Evolutionary conservation across 768 basidiomycete genomes (phyloP).

Genomic region (Suillus clintonianus): DNA sequence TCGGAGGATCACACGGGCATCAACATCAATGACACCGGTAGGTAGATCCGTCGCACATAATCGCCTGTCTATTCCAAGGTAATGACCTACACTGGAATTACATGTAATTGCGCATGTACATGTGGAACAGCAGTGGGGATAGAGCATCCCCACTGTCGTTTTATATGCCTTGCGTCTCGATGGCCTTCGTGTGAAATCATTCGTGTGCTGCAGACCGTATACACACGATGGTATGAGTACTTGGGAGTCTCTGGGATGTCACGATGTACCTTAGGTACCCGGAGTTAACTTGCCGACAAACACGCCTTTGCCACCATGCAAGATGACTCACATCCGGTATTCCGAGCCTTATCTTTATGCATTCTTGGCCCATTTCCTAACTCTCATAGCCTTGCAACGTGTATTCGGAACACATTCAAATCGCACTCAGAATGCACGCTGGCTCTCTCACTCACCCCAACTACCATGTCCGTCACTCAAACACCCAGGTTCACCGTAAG

Average conservation of each 20-base stretch:
- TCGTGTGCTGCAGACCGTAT: not conserved
- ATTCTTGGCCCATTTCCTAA: not conserved
- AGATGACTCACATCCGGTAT: conserved; percentile 11
- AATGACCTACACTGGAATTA: not conserved
- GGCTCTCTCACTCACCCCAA: conserved; percentile 7
- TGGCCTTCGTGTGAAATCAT: not conserved
- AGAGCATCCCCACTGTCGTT: not conserved
- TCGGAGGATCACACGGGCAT: not conserved
- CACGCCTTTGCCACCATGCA: conserved; percentile 34
- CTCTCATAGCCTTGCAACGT: conserved; percentile 9
- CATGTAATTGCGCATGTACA: not conserved
- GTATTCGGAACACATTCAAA: conserved; percentile 4
- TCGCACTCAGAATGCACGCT: conserved; percentile 5
- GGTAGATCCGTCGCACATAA: not conserved
- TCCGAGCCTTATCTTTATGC: conserved; percentile 13
- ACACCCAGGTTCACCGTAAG: conserved; percentile 10
- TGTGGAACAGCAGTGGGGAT: not conserved
- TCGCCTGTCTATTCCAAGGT: not conserved
- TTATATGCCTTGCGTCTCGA: not conserved
- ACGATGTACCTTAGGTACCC: not conserved
- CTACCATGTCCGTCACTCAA: conserved; percentile 10
- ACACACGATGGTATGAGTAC: no score
- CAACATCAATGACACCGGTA: not conserved
- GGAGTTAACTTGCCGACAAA: conserved; percentile 16
- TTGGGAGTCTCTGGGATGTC: no score